phyloP scores from a whole-genome alignment of 148 eudicot genomes.

The Vaccinium vitisidaea region DNA sequence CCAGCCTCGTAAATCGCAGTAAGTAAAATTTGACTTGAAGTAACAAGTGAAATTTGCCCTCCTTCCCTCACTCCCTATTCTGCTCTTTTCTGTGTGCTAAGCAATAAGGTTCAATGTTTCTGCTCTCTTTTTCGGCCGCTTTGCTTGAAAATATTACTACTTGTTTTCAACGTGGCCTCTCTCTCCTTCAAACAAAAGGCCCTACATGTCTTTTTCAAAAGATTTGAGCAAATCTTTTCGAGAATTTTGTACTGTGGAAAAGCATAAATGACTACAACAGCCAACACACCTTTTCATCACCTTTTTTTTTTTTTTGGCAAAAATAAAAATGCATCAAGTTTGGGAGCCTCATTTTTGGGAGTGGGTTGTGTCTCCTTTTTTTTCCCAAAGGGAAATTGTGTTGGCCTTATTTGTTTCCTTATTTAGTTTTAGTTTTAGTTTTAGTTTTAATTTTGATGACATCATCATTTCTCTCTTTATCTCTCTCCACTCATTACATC shows the following conservation, averaged over 20 bases:
- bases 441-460: too few relatives aligned
- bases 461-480: too few relatives aligned
- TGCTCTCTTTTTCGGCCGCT: neutral
- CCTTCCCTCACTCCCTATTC: neutral
- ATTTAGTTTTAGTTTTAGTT: too few relatives aligned
- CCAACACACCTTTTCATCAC: neutral
- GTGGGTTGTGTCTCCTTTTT: too few relatives aligned
- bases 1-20: too few relatives aligned
- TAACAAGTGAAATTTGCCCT: neutral
- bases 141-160: neutral
- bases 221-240: neutral
- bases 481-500: too few relatives aligned
- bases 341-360: too few relatives aligned
- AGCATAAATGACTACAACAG: neutral
- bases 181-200: neutral
- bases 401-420: too few relatives aligned
- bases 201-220: constrained; percentile 1
- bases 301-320: neutral
- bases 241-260: neutral
- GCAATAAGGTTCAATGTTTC: constrained; percentile 8
- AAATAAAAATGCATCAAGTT: neutral
- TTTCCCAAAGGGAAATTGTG: too few relatives aligned
- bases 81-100: neutral
- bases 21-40: too few relatives aligned
- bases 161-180: neutral